Conservation (phyloP, 192 early-diverging fungal species). For the Powellomyces hirtus region DNA sequence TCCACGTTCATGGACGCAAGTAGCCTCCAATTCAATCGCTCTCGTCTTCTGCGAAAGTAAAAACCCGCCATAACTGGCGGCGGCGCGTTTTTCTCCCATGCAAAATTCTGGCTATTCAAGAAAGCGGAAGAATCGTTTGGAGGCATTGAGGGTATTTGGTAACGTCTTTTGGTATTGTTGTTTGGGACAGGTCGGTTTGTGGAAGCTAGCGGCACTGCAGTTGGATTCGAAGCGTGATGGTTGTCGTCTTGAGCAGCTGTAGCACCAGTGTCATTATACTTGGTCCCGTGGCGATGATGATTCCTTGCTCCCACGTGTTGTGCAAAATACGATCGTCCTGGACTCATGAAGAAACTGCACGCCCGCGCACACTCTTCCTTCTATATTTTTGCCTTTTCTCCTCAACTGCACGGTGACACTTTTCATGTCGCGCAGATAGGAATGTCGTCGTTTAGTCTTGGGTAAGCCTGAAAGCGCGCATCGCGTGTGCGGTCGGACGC, state of each 20-base stretch:
- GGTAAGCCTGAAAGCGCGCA: not conserved
- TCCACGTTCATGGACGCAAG: constrained; percentile 43
- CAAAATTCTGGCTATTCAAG: not conserved
- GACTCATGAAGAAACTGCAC: too few species aligned
- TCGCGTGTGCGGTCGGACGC: not conserved
- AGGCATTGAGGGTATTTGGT: not conserved
- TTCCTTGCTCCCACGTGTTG: constrained; percentile 6
- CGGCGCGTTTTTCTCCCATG: not conserved
- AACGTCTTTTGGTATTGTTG: too few species aligned
- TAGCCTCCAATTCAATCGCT: constrained; percentile 52
- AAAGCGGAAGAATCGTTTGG: not conserved
- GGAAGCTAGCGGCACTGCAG: not conserved
- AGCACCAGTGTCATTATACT: constrained; percentile 4
- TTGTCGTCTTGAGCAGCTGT: not conserved
- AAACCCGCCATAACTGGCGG: constrained; percentile 22
- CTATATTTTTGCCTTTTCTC: too few species aligned
- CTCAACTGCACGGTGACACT: too few species aligned
- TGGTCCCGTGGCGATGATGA: not conserved
- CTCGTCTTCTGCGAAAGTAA: constrained; percentile 44
- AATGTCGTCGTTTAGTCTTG: too few species aligned
- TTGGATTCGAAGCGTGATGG: not conserved
- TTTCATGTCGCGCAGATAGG: too few species aligned
- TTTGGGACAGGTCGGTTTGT: too few species aligned
- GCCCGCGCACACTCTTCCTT: too few species aligned
- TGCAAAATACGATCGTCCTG: constrained; percentile 25